Evolutionary conservation across 495 filamentous ascomycete species (phyloP), one percentile per base, ranked within the genome.

Genomic region (Penicillium subrubescens): DNA sequence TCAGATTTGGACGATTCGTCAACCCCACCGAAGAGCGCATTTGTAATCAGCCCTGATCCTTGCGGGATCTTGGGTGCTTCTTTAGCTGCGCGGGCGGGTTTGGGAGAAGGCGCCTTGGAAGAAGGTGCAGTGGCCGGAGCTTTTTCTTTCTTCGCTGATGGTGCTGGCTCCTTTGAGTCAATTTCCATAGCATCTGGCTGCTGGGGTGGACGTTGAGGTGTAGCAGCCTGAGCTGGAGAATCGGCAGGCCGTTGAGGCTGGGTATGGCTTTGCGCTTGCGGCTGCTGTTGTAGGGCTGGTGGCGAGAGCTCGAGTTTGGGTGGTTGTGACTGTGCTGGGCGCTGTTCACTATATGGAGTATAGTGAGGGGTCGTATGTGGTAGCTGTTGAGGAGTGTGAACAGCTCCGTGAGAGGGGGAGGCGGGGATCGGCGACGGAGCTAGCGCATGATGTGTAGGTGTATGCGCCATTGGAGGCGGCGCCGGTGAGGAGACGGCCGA

Each of bases 11-110:
- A 63, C 14, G 72, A 74, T 37, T 80, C 82, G 43, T 78, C 79
- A 11, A 82, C 81, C 17, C 86, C 85, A n/a, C 70, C 71, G 62
- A 90, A 89, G 8, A 89, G 77, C 5, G 86, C 82, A 64, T 82
- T 87, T 7, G 87, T 86, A 17, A 90, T 84, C 8, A 91, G 76
- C n/a, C 89, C 89, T 58, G 86, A 89, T 19, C 89, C 89, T 34
- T 87, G 81, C 14, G 87, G 86, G 15, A 90, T 75, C 1, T 83
- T 79, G 7, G 84, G 81, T 8, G 82, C 69, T 66, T 86, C 86
- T 63, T 84, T 88, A 53, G 77, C 74, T n/a, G 73, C 64, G 37
- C 82, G 81, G 37, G 74, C 65, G 5, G 83, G 83, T 62, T 89
- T 92, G 27, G 83, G 89, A 59, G 81, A 90, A 61, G 79, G 82